Conservation (phyloP, 1,284 basidiomycete species). For the Boletus sp. region DNA sequence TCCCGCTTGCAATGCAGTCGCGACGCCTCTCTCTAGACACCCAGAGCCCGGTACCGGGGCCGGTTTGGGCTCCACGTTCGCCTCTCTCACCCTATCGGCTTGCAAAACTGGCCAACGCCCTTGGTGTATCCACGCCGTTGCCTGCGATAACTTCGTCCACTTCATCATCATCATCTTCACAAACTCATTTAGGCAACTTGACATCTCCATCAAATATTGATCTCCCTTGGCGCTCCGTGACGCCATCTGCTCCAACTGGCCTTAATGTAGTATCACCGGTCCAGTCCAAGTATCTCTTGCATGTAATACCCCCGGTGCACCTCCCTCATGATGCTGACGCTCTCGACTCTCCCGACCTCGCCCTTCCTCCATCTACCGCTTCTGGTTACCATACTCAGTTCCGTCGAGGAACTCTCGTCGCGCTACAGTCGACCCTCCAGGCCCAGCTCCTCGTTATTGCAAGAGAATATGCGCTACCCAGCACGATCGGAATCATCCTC, state of each 20-base stretch:
- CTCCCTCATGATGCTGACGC: slow-evolving; percentile 61
- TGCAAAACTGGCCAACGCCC: slow-evolving; percentile 79
- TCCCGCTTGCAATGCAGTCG: slow-evolving; percentile 17
- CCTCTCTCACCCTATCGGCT: slow-evolving; percentile 75
- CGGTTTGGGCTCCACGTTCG: slow-evolving; percentile 61
- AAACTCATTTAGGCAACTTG: slow-evolving; percentile 34
- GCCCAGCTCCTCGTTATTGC: slow-evolving; percentile 79
- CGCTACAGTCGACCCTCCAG: slow-evolving; percentile 71
- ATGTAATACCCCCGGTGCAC: slow-evolving; percentile 72
- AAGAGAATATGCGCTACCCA: slow-evolving; percentile 85
- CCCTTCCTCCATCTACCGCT: slow-evolving; percentile 55
- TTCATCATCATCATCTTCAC: slow-evolving; percentile 40
- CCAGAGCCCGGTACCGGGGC: slow-evolving; percentile 29
- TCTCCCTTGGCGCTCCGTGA: slow-evolving; percentile 56
- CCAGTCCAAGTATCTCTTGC: slow-evolving; percentile 68
- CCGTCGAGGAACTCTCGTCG: slow-evolving; percentile 73
- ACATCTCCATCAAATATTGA: slow-evolving; percentile 44
- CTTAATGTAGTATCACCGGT: slow-evolving; percentile 37
- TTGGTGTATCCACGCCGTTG: slow-evolving; percentile 74
- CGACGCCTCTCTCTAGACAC: slow-evolving; percentile 17
- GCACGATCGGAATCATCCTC: slow-evolving; percentile 73
- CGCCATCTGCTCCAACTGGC: slow-evolving; percentile 52
- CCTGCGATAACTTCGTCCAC: slow-evolving; percentile 48
- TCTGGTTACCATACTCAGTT: slow-evolving; percentile 80
- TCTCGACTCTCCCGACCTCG: slow-evolving; percentile 48